Conservation (phyloP, 805 yeast genomes). For the Candida pseudofarinosa region DNA sequence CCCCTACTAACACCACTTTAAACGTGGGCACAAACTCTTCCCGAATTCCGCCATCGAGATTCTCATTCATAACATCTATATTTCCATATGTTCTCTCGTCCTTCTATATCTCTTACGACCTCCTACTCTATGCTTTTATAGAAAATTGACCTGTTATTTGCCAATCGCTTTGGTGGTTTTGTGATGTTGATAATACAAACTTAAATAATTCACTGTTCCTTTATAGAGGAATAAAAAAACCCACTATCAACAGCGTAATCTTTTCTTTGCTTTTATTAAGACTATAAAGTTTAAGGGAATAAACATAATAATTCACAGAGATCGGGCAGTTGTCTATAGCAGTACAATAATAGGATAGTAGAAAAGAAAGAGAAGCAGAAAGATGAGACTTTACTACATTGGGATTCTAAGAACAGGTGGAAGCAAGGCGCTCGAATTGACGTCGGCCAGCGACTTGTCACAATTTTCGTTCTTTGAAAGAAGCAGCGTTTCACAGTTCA, state of each 20-base stretch:
- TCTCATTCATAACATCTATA: neutral
- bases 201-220: neutral
- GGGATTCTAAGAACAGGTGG: conserved; percentile 70
- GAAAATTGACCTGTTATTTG: too few species aligned
- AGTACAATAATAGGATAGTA: neutral
- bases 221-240: too few species aligned
- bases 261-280: neutral
- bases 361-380: conserved; percentile 1
- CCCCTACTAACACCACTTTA: conserved; percentile 55
- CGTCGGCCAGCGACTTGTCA: conserved; percentile 76
- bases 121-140: too few species aligned
- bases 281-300: too few species aligned
- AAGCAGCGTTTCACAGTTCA: conserved; percentile 77
- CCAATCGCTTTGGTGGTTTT: conserved; percentile 4
- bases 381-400: conserved; percentile 87
- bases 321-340: too few species aligned
- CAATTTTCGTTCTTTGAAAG: conserved; percentile 89
- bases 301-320: too few species aligned
- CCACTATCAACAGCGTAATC: neutral
- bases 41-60: neutral
- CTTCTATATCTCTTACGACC: neutral
- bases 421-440: conserved; percentile 62
- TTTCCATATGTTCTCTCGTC: neutral
- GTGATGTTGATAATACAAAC: conserved; percentile 6
- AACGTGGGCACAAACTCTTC: conserved; percentile 16